Evolutionary conservation across 805 yeast species (phyloP), one percentile per base, ranked within the genome.

Genomic region (Kluyveromyces aestuarii): DNA sequence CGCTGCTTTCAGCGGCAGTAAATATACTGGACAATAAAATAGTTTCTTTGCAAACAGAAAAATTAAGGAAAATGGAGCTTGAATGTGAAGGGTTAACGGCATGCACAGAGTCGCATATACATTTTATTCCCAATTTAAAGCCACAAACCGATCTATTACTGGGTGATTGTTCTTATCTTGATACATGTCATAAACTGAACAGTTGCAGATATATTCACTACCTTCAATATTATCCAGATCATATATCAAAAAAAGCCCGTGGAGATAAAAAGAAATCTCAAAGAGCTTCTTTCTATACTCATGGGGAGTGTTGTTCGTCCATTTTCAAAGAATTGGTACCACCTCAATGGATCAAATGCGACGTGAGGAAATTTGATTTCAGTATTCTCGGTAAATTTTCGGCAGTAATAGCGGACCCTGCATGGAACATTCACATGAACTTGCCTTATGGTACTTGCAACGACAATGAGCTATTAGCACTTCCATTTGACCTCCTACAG

Each of bases 351-450:
- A 86, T 90, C 51, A 77, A 79, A 49, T 87, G 96, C 63, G 96
- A 90, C 66, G 81, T 90, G 17, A 72, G 88, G 35, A 72, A 76
- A 45, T 72, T 90, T 48, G 89, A 91, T 55, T 81, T 91, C 57
- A 68, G 63, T 19, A 68, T 78, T 7, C 66, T 90, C 49, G 96
- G 97, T 2, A 81, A 84, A 67, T 86, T 86, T 68, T 89, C 83
- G 38, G 88, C 82, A 2, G 80, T 90, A 11, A 78, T 91, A 48
- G 91, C 96, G 0, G 98, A 90, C 64, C 96, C 96, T 2, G 93
- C 96, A 8, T 90, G 98, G 98, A 90, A 88, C 54, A 90, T 90
- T 53, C 96, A 90, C 67, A 89, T 87, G 90, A 84, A 85, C 48
- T 64, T 79, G 50, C 88, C 88, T 5, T 82, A 84, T 62, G 86